Evolutionary conservation across 2,329 filamentous ascomycete species (phyloP).

Genomic region (Aureobasidium mangrovei): DNA sequence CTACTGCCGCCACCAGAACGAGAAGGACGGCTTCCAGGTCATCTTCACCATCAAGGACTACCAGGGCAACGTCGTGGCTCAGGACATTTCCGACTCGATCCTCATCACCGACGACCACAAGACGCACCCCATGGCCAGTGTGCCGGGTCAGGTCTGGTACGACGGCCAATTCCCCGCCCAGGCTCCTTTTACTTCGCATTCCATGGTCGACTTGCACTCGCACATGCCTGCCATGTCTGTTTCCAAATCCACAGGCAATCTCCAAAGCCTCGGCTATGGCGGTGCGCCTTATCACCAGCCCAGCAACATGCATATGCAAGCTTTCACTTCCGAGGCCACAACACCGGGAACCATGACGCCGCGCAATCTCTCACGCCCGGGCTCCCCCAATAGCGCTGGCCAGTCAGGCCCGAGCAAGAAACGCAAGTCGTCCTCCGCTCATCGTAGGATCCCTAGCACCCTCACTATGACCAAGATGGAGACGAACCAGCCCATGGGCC

Average conservation of each 20-base stretch:
- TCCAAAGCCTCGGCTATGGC: constrained; percentile 45
- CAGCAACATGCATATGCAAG: constrained; percentile 28
- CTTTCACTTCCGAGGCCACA: constrained; percentile 28
- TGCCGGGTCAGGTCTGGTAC: constrained; percentile 23
- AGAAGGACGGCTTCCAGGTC: constrained; percentile 85
- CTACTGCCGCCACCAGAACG: constrained; percentile 90
- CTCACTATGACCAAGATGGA: constrained; percentile 78
- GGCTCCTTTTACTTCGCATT: constrained; percentile 29
- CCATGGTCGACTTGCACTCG: constrained; percentile 30
- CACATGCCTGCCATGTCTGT: constrained; percentile 40
- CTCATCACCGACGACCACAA: constrained; percentile 99
- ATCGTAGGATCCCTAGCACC: constrained; percentile 58
- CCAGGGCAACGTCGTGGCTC: constrained; percentile 65
- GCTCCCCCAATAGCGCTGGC: constrained; percentile 50
- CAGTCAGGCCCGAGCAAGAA: constrained; percentile 66
- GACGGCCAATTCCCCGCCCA: constrained; percentile 19
- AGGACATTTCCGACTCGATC: constrained; percentile 77
- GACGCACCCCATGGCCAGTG: constrained; percentile 48
- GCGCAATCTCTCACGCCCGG: constrained; percentile 60
- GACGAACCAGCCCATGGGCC: constrained; percentile 33
- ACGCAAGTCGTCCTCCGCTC: constrained; percentile 49
- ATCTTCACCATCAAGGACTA: constrained; percentile 91
- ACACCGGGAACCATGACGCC: constrained; percentile 45
- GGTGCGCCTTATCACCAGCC: constrained; percentile 25
- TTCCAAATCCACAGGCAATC: constrained; percentile 56